A percentile compares a stretch with the other conserved stretches of the same genome.
Conservation (phyloP, 1,284 basidiomycete genomes). For the Neolentinus lepideus region DNA sequence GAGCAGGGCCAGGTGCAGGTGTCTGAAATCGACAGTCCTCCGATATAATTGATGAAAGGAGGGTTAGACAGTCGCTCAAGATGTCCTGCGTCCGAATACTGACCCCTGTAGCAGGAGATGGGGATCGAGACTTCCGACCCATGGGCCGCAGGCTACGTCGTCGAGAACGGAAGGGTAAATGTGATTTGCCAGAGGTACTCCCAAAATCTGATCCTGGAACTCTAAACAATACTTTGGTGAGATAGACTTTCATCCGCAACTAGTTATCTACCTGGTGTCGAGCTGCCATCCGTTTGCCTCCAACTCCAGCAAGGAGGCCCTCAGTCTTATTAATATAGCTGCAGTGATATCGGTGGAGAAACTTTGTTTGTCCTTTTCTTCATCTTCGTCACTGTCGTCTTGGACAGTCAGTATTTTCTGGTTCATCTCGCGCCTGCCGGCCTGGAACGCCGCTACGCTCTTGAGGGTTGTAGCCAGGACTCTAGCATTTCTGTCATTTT, state of each 20-base stretch:
- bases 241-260: neutral
- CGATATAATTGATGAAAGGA: constrained; percentile 52
- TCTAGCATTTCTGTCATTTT: constrained; percentile 27
- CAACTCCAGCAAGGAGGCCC: constrained; percentile 19
- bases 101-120: constrained; percentile 30
- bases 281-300: neutral
- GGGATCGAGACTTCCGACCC: constrained; percentile 40
- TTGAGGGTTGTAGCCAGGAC: constrained; percentile 38
- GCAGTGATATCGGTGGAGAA: constrained; percentile 58
- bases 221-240: neutral
- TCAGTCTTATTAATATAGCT: constrained; percentile 53
- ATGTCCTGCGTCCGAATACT: constrained; percentile 37
- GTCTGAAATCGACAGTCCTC: constrained; percentile 66
- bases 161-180: constrained; percentile 40
- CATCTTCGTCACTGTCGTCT: constrained; percentile 42
- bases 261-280: neutral
- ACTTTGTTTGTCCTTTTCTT: constrained; percentile 28
- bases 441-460: constrained; percentile 29
- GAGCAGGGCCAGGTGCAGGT: constrained; percentile 42
- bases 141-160: constrained; percentile 29
- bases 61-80: constrained; percentile 50
- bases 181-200: constrained; percentile 13
- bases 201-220: neutral
- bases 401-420: constrained; percentile 15
- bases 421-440: constrained; percentile 21